These are phyloP conservation scores for Colletotrichum trifolii DNA, from an alignment of 2,329 filamentous ascomycete species.

Conservation along the genomic window DNA sequence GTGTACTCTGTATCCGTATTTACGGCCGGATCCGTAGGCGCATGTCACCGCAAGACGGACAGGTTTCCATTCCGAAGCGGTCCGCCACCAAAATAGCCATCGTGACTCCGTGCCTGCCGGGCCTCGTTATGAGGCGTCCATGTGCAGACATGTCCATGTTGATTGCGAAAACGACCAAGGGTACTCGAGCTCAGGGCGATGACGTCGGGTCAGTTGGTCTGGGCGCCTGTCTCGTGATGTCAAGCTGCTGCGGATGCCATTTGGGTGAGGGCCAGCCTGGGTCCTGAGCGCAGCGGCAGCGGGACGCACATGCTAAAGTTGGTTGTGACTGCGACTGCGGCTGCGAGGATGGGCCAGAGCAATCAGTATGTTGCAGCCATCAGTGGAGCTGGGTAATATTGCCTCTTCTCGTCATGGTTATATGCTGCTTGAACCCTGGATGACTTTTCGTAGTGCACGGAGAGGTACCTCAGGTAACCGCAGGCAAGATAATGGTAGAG, in stretches of 20 bases:
- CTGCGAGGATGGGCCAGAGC: constrained; percentile 27
- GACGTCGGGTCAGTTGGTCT: constrained; percentile 29
- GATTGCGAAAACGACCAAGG: not conserved
- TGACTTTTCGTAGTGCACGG: too few species aligned
- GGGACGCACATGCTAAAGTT: too few species aligned
- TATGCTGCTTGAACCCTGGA: too few species aligned
- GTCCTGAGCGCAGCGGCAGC: constrained; percentile 13
- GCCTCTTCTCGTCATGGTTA: too few species aligned
- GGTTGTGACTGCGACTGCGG: not conserved
- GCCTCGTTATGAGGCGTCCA: not conserved
- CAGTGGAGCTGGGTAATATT: not conserved
- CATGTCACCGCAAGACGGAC: constrained; percentile 1
- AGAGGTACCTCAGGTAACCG: not conserved
- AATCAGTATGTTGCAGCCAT: constrained; percentile 10
- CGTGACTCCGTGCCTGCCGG: not conserved
- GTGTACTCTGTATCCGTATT: too few species aligned
- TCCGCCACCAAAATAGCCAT: constrained; percentile 10
- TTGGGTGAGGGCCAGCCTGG: constrained; percentile 23
- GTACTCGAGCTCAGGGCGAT: constrained; percentile 10
- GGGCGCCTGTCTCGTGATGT: constrained; percentile 35
- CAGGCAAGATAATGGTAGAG: not conserved
- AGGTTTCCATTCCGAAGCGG: not conserved
- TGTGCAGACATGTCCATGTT: constrained; percentile 1
- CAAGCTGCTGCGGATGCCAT: constrained; percentile 31
- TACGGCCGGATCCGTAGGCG: constrained; percentile 15